Base-by-base conservation (phyloP, 306 rosid genomes). In the Lathyrus aphaca region DNA sequence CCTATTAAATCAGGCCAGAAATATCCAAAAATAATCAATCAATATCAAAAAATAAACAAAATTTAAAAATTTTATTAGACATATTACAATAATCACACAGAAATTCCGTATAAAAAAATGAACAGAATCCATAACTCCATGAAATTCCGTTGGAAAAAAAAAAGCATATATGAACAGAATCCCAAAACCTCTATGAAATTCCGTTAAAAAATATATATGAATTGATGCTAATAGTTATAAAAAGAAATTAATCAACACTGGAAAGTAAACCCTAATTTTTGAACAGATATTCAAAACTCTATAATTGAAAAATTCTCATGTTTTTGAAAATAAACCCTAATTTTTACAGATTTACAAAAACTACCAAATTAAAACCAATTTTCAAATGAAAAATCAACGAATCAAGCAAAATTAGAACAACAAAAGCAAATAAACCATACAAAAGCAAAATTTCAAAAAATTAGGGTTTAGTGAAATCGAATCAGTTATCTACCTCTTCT, bases 401-500 rank as follows among this genome's bases (percentile, higher is more conserved):
- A 73, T 53, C 8, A 15, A 50, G 45, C 23, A 43, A 59, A 58
- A 21, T 59, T 8, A 3, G 23, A 5, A 35, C 35, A 35, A 50
- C n/a, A 63, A 35, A 1, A 55, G 6, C 0, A 10, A 35, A 21
- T 44, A 12, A 66, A 25, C 3, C 58, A 10, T 23, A 23, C 25
- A 23, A 12, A 1, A 10, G 4, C 40, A 68, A 27, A 56, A 44
- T 23, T 60, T 45, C 43, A 8, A 35, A 10, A 76, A 62, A 62
- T 30, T 56, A 77, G 16, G 66, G 64, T 38, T 71, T 69, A 35
- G 3, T 59, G 14, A 8, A 50, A 53, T 62, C 18, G 38, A 62
- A 54, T 37, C 16, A 55, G 43, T 68, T 3, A 57, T 51, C 35
- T 80, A 83, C 87, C 87, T 83, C 80, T 30, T 62, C 77, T 2